Evolutionary conservation across 2,329 filamentous ascomycete genomes (phyloP), one percentile per base, ranked within the genome.

Genomic region (Colletotrichum sp.): DNA sequence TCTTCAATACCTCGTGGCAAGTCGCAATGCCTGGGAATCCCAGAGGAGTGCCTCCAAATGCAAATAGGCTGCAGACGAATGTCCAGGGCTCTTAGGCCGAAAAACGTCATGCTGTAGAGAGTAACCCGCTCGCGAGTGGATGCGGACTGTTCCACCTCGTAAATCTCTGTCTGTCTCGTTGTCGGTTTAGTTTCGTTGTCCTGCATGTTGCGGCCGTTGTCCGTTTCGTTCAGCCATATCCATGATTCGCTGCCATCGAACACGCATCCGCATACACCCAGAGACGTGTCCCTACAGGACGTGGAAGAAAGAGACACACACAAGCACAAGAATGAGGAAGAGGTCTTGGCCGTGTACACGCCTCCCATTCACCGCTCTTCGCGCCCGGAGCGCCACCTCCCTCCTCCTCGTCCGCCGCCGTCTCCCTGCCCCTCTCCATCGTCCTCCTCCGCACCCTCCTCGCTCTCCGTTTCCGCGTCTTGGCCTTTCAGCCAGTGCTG

Each of bases 401-500:
- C 32, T 24, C 59, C 64, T 60, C 39, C 26, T 30, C 68, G 60
- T 59, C 26, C 61, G 12, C 32, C 59, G 64, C n/a, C 48, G 64
- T 43, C 52, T 66, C 70, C 65, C 64, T 61, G n/a, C 63, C 36
- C 39, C n/a, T 59, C 18, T 16, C 28, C 16, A 34, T 52, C 30
- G 18, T 32, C 63, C 16, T 43, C 21, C 16, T 39, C 55, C 39
- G 30, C 39, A 26, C 36, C 43, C 43, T 52, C 43, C 43, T 52
- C 43, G n/a, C 43, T 24, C n/a, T 52, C 43, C n/a, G n/a, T 52
- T n/a, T 59, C 57, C 26, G 59, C 57, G 14, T 36, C 70, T 32
- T 68, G 39, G 14, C 80, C 80, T 18, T 81, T 80, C 12, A 90
- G 79, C 87, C 88, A 90, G 12, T 81, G 78, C 77, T 88, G 86